Conservation (phyloP, 176 grass and related monocot species). For the Oryza glumipatula region DNA sequence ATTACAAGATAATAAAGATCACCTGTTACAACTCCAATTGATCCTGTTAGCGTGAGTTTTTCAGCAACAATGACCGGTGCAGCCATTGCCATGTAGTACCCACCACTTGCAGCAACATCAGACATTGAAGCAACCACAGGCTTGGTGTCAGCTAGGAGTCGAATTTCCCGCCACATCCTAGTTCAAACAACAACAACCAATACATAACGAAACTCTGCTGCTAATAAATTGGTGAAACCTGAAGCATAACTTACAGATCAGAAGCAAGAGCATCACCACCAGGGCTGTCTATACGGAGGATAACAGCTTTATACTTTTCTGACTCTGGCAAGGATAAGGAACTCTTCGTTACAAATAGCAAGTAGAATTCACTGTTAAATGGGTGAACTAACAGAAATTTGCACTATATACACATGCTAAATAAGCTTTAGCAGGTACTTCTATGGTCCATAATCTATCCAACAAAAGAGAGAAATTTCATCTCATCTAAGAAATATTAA, state of each 20-base stretch:
- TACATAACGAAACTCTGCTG: slow-evolving; percentile 25
- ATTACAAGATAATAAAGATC: slow-evolving; percentile 40
- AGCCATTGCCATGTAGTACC: slow-evolving; percentile 98
- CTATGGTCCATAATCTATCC: background rate
- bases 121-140: slow-evolving; percentile 97
- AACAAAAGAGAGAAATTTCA: background rate
- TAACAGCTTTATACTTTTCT: slow-evolving; percentile 89
- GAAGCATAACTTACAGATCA: slow-evolving; percentile 80
- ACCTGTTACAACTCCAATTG: slow-evolving; percentile 97
- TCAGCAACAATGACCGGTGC: slow-evolving; percentile 88
- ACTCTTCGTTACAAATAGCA: slow-evolving; percentile 33
- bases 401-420: background rate
- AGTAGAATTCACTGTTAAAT: slow-evolving; percentile 10
- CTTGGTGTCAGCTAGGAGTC: slow-evolving; percentile 80
- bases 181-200: slow-evolving; percentile 45
- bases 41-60: slow-evolving; percentile 93
- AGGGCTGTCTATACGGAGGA: slow-evolving; percentile 92
- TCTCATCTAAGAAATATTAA: slow-evolving; percentile 20
- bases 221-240: slow-evolving; percentile 20
- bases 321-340: slow-evolving; percentile 68
- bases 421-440: slow-evolving; percentile 20
- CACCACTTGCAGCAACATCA: slow-evolving; percentile 95
- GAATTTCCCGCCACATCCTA: slow-evolving; percentile 99
- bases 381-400: slow-evolving; percentile 28
- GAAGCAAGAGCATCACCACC: slow-evolving; percentile 99